Evolutionary conservation across 495 filamentous ascomycete genomes (phyloP), one percentile per base, ranked within the genome.

Genomic region (Melanomma pulvis-pyrius): DNA sequence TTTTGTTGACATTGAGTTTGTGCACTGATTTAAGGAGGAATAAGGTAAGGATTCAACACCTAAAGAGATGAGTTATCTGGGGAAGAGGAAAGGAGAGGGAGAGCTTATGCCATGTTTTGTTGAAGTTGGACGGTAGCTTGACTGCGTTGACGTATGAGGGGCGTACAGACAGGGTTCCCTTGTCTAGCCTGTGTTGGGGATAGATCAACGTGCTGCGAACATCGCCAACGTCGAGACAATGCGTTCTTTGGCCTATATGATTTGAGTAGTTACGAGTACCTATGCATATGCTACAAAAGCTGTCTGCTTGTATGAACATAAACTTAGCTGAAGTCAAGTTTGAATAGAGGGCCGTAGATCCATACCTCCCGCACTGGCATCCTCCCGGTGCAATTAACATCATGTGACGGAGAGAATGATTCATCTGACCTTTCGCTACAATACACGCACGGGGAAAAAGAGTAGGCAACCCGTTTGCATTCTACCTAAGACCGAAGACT

Each of bases 81-180:
- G 25, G 12, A 22, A 39, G 19, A 26, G 24, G 22, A 49, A 50
- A 13, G 51, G 29, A 47, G 24, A 58, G 29, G n/a, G 3, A 48
- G 24, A 39, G 39, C 2, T 63, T 36, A 30, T 54, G 50, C 36
- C 63, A 21, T 44, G 61, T 22, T 58, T n/a, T 57, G 34, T 22
- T 60, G 57, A 61, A 61, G 57, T 67, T 61, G 57, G 64, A 25
- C 32, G 28, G 36, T 26, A 19, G n/a, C 55, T 29, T 52, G 34
- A 19, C 34, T 24, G 48, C 39, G 39, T 61, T 63, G 62, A 70
- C 51, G 67, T 67, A 61, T 64, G 64, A 67, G 57, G 64, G 64
- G 64, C 58, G 60, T 54, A 26, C 54, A 24, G 34, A 26, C 21
- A 59, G 50, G 39, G 39, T 15, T 44, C n/a, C 39, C 39, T 12